Evolutionary conservation across 441 rosid species (phyloP).

Genomic region (Gossypium trilobum): DNA sequence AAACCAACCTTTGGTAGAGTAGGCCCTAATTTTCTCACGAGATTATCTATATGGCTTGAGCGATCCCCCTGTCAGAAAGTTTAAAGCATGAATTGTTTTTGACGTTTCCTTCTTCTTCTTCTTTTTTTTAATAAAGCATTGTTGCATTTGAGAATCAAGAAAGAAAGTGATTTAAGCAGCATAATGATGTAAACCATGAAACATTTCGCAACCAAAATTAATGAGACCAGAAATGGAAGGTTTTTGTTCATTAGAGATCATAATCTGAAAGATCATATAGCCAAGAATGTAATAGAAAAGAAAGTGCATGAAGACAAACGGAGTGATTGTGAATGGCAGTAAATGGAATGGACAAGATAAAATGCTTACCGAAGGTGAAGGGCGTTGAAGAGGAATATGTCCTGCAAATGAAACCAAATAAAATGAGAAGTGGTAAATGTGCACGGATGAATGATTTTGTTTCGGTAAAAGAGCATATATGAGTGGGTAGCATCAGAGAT

Average conservation of each 20-base stretch:
- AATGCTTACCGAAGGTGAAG: constrained; percentile 40
- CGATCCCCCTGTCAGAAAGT: constrained; percentile 38
- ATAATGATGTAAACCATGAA: neutral
- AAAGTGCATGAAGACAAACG: neutral
- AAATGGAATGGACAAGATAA: constrained; percentile 7
- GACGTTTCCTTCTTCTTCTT: neutral
- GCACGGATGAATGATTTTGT: neutral
- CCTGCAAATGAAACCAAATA: constrained; percentile 4
- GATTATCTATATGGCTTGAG: constrained; percentile 33
- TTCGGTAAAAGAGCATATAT: neutral
- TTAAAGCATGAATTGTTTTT: constrained; percentile 6
- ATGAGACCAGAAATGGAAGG: neutral
- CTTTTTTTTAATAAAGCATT: neutral
- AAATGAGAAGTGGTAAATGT: neutral
- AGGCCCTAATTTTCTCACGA: constrained; percentile 40
- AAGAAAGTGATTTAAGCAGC: neutral
- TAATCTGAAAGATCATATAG: neutral
- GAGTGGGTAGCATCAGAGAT: neutral
- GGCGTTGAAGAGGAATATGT: neutral
- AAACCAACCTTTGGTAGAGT: constrained; percentile 48
- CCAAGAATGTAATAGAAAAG: neutral
- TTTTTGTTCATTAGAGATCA: neutral
- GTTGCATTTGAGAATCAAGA: neutral
- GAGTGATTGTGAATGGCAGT: neutral
- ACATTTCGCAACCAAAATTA: neutral